phyloP scores from a whole-genome alignment of 305 asterid species.

The Fraxinus nigra region DNA sequence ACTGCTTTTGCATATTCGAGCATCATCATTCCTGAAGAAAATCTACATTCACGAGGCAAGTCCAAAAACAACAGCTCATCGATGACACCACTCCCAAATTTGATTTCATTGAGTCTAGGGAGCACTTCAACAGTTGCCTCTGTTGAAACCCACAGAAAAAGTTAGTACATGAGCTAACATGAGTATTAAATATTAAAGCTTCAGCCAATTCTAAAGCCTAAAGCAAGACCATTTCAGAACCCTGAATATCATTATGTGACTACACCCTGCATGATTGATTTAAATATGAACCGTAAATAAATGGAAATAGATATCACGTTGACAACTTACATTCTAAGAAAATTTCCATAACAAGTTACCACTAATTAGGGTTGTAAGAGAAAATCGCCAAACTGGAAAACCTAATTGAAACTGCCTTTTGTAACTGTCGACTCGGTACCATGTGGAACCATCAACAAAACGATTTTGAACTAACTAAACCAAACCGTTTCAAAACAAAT shows the following conservation, averaged over 20 bases:
- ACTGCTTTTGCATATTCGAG: slow-evolving; percentile 87
- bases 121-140: slow-evolving; percentile 97
- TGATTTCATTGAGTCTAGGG: slow-evolving; percentile 91
- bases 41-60: slow-evolving; percentile 83
- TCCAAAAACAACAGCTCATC: slow-evolving; percentile 89
- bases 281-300: background rate
- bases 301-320: background rate
- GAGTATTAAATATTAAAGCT: background rate
- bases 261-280: background rate
- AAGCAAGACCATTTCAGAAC: background rate
- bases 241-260: background rate
- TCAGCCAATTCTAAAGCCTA: background rate
- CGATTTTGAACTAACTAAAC: background rate
- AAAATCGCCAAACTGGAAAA: background rate
- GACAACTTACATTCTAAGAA: background rate
- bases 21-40: slow-evolving; percentile 87
- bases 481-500: background rate
- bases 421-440: background rate
- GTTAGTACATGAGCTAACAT: background rate
- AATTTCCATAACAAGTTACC: background rate
- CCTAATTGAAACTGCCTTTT: background rate
- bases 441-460: background rate
- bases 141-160: slow-evolving; percentile 33
- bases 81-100: slow-evolving; percentile 81
- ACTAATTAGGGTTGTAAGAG: background rate